Conservation (phyloP, 192 early-diverging fungal genomes). For the Diversispora eburnea region DNA sequence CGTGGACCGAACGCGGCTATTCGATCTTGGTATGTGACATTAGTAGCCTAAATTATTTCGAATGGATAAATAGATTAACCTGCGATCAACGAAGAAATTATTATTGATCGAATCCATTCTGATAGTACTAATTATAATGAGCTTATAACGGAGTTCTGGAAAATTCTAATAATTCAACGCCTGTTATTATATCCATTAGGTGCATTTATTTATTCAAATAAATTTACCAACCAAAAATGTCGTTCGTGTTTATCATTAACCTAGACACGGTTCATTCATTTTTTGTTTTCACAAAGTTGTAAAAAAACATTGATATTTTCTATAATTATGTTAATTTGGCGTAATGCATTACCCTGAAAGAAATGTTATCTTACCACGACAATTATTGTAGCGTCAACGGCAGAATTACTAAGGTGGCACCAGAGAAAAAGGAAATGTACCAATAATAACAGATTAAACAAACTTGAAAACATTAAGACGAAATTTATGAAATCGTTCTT, state of each 20-base stretch:
- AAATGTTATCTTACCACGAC: constrained; percentile 35
- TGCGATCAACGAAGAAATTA: not conserved
- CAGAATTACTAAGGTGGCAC: constrained; percentile 10
- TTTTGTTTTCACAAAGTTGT: not conserved
- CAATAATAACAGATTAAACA: constrained; percentile 20
- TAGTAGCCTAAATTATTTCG: constrained; percentile 43
- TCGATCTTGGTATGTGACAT: constrained; percentile 57
- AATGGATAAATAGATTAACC: not conserved
- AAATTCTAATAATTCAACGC: too few species aligned
- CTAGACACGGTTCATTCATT: too few species aligned
- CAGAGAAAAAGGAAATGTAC: constrained; percentile 15
- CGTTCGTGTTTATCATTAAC: too few species aligned
- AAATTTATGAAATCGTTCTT: not conserved
- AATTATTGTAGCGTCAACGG: constrained; percentile 35
- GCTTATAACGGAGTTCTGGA: too few species aligned
- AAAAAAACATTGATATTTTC: not conserved
- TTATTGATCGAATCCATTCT: not conserved
- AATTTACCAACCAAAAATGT: too few species aligned
- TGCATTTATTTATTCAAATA: too few species aligned
- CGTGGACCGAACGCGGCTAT: constrained; percentile 86
- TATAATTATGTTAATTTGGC: not conserved
- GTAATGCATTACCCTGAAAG: not conserved
- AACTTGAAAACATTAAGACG: constrained; percentile 15
- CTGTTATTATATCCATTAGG: too few species aligned
- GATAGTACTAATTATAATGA: not conserved